Percentiles rank a stretch among this genome's conserved stretches.
Conservation (phyloP, 2,329 filamentous ascomycete genomes). For the Didymellaceae sp. region DNA sequence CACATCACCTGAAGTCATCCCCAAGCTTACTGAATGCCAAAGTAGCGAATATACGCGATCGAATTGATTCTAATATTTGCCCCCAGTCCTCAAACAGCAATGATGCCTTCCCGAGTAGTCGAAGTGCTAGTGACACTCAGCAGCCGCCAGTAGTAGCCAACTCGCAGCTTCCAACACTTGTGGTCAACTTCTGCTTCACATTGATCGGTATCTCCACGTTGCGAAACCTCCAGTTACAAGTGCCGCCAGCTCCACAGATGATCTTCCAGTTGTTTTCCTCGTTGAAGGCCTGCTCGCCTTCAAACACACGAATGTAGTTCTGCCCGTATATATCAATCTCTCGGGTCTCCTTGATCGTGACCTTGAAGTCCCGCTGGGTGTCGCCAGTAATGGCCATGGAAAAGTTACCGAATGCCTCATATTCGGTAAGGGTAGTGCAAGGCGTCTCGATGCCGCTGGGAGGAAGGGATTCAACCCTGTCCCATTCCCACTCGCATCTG, state of each 20-base stretch:
- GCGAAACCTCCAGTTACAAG: neutral
- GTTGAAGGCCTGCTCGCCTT: slow-evolving; percentile 2
- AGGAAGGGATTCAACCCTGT: neutral
- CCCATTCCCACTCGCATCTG: slow-evolving; percentile 7
- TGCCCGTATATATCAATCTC: neutral
- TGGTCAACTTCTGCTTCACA: slow-evolving; percentile 10
- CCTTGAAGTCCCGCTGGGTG: slow-evolving; percentile 1
- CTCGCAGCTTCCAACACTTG: slow-evolving; percentile 4
- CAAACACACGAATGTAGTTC: slow-evolving; percentile 3
- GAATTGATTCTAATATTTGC: no score
- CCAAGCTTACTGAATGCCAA: no score
- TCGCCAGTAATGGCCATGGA: slow-evolving; percentile 4
- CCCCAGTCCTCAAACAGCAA: no score
- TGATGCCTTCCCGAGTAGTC: neutral
- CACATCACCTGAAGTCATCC: no score
- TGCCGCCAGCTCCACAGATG: slow-evolving; percentile 3
- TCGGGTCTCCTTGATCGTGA: slow-evolving; percentile 9
- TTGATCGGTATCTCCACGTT: neutral
- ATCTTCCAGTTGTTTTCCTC: neutral
- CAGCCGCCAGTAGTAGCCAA: neutral
- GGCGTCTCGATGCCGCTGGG: neutral
- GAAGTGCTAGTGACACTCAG: neutral
- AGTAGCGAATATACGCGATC: no score
- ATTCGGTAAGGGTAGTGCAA: neutral
- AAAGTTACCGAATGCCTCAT: slow-evolving; percentile 3